A percentile compares a stretch with the other conserved stretches of the same genome.
These are phyloP conservation scores for Lupinus albus DNA, from an alignment of 306 rosid genomes.

Conservation along the genomic window DNA sequence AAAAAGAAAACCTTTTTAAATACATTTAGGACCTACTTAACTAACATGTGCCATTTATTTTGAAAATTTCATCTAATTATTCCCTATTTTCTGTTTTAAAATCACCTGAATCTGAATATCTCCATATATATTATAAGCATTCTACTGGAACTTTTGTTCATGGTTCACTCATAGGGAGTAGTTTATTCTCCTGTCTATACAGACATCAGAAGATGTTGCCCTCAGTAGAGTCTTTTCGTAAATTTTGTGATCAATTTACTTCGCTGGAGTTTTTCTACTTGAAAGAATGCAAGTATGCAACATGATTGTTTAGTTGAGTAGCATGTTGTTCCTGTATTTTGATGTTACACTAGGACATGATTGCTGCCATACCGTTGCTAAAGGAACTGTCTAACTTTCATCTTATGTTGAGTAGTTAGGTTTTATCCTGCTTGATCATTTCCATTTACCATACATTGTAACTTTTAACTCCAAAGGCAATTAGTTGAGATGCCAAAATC, in stretches of 20 bases:
- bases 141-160: conserved; percentile 1
- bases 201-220: conserved; percentile 29
- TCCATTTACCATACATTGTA: not conserved
- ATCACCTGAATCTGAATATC: conserved; percentile 15
- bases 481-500: conserved; percentile 15
- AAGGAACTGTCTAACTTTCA: conserved; percentile 14
- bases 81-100: conserved; percentile 4
- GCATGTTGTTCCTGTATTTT: conserved; percentile 6
- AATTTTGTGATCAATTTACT: conserved; percentile 26
- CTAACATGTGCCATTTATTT: conserved; percentile 13
- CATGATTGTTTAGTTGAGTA: conserved; percentile 1
- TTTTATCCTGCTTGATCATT: conserved; percentile 12
- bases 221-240: conserved; percentile 5
- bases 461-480: conserved; percentile 6
- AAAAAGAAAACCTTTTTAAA: conserved; percentile 51
- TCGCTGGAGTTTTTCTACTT: conserved; percentile 30
- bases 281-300: conserved; percentile 14
- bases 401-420: conserved; percentile 23
- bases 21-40: conserved; percentile 38
- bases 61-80: not conserved
- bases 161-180: conserved; percentile 19
- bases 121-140: conserved; percentile 26
- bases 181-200: conserved; percentile 29
- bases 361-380: conserved; percentile 6
- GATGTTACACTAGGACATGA: conserved; percentile 1